Evolutionary conservation across 306 rosid species (phyloP).

Genomic region (cucumber (Cucumis sativus)): DNA sequence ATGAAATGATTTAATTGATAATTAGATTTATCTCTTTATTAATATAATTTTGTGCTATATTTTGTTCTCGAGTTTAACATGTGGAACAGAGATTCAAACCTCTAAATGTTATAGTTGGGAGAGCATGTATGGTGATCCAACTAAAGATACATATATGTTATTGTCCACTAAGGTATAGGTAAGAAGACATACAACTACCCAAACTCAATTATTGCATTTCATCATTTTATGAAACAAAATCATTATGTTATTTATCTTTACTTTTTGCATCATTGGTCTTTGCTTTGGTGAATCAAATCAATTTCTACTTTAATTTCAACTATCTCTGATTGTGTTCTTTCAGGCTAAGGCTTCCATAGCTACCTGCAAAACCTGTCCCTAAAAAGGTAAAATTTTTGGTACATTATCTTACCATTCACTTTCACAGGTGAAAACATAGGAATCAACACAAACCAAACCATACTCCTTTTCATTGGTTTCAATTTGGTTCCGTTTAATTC

Average conservation of each 20-base stretch:
- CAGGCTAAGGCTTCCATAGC: not conserved
- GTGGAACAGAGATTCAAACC: not conserved
- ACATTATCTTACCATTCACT: not conserved
- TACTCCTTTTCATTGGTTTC: not conserved
- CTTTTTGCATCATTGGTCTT: not conserved
- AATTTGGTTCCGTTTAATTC: not conserved
- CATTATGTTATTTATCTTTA: not conserved
- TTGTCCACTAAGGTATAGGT: not conserved
- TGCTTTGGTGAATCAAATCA: not conserved
- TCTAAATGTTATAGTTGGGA: not conserved
- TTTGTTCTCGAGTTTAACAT: not conserved
- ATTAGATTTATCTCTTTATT: not conserved
- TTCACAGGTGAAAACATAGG: not conserved
- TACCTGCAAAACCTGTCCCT: not conserved
- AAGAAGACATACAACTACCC: not conserved
- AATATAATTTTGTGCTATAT: not conserved
- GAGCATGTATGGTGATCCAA: not conserved
- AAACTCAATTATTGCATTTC: not conserved
- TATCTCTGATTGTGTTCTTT: not conserved
- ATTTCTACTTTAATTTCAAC: not conserved
- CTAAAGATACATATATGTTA: not conserved
- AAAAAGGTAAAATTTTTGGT: not conserved
- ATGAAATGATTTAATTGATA: not conserved
- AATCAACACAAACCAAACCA: not conserved
- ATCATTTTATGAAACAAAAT: not conserved